Conservation (phyloP, 2,329 filamentous ascomycete species). For the Didymella keratinophila region DNA sequence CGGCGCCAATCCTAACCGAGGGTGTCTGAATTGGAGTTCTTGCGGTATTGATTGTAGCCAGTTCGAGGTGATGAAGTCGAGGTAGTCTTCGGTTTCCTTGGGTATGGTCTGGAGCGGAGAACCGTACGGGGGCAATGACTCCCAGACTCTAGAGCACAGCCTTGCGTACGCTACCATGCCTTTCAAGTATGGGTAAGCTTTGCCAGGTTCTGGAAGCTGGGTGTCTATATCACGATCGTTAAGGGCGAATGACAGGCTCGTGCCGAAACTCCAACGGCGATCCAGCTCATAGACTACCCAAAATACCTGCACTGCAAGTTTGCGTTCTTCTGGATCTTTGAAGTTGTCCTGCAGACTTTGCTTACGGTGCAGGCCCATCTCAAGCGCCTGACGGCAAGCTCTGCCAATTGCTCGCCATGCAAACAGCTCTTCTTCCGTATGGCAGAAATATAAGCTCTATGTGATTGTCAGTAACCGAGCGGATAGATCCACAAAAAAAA, state of each 20-base stretch:
- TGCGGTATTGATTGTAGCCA: constrained; percentile 29
- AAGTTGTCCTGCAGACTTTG: constrained; percentile 32
- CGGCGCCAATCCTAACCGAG: constrained; percentile 20
- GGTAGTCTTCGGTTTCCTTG: constrained; percentile 33
- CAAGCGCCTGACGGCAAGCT: constrained; percentile 29
- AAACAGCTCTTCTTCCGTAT: constrained; percentile 31
- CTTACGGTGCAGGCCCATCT: constrained; percentile 33
- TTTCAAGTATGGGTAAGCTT: constrained; percentile 28
- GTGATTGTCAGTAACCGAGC: not conserved
- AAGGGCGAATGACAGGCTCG: constrained; percentile 31
- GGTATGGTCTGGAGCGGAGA: constrained; percentile 28
- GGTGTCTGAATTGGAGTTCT: constrained; percentile 29
- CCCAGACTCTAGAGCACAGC: constrained; percentile 34
- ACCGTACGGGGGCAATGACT: constrained; percentile 31
- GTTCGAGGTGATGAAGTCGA: constrained; percentile 32
- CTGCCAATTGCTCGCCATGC: constrained; percentile 32
- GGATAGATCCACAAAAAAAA: too few species aligned
- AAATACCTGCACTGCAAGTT: constrained; percentile 28
- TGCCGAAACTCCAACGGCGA: constrained; percentile 34
- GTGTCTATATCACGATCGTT: constrained; percentile 33
- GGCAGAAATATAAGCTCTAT: constrained; percentile 31
- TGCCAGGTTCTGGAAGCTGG: constrained; percentile 30
- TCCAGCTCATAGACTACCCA: constrained; percentile 35
- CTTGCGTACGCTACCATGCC: constrained; percentile 30
- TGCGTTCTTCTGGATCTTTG: constrained; percentile 20